Conservation (phyloP, 2,329 filamentous ascomycete species). For the Grosmannia serpens region DNA sequence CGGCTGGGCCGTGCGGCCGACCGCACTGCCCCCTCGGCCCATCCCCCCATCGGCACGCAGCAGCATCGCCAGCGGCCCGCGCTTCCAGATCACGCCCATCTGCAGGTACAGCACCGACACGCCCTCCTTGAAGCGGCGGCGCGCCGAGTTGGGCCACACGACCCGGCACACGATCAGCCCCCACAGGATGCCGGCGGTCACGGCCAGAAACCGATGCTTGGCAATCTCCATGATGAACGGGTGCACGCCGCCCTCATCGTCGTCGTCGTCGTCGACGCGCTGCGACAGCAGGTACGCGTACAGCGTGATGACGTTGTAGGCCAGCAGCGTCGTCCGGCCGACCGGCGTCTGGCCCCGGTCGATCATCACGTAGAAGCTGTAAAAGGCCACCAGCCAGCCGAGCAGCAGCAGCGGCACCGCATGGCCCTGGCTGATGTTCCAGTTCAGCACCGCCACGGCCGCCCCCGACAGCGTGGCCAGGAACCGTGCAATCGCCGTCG, state of each 20-base stretch:
- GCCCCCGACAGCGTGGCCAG: slow-evolving; percentile 78
- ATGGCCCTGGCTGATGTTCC: slow-evolving; percentile 66
- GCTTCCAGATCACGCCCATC: slow-evolving; percentile 93
- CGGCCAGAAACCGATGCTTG: slow-evolving; percentile 75
- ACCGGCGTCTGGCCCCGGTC: slow-evolving; percentile 76
- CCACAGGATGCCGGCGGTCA: slow-evolving; percentile 81
- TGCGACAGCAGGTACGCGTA: slow-evolving; percentile 88
- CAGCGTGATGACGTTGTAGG: slow-evolving; percentile 88
- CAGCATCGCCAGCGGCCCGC: slow-evolving; percentile 72
- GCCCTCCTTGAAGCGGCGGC: slow-evolving; percentile 79
- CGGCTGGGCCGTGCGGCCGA: slow-evolving; percentile 20
- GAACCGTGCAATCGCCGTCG: slow-evolving; percentile 78
- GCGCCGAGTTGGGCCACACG: slow-evolving; percentile 88
- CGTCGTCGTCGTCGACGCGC: slow-evolving; percentile 67
- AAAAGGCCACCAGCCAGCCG: slow-evolving; percentile 69
- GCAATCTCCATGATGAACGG: slow-evolving; percentile 84
- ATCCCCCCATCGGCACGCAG: slow-evolving; percentile 38
- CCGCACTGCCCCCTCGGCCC: neutral
- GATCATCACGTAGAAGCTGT: slow-evolving; percentile 84
- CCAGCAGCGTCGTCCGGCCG: slow-evolving; percentile 85
- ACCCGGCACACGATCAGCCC: slow-evolving; percentile 80
- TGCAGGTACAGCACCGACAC: slow-evolving; percentile 85
- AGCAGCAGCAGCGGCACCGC: slow-evolving; percentile 65
- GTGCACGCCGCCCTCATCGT: slow-evolving; percentile 75
- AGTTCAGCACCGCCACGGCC: slow-evolving; percentile 60